Conservation (phyloP, 2,329 filamentous ascomycete genomes). For the Diaporthe citriasiana region DNA sequence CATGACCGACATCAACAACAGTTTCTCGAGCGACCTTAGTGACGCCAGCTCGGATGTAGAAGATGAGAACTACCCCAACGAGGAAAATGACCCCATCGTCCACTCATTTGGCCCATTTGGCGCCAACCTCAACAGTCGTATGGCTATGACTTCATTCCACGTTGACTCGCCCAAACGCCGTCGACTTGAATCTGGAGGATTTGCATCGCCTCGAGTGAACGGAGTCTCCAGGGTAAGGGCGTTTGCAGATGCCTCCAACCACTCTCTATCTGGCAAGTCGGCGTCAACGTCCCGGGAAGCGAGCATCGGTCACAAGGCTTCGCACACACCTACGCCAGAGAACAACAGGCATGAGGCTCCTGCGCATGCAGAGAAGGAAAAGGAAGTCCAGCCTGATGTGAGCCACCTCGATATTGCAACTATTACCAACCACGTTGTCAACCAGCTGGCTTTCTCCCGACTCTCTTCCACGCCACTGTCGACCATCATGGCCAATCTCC, state of each 20-base stretch:
- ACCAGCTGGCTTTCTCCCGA: slow-evolving; percentile 95
- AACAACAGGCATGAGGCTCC: not conserved
- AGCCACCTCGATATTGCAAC: slow-evolving; percentile 56
- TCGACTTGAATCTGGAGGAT: slow-evolving; percentile 42
- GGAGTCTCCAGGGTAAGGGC: slow-evolving; percentile 44
- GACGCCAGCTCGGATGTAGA: slow-evolving; percentile 63
- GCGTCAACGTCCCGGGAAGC: slow-evolving; percentile 43
- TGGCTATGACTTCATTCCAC: slow-evolving; percentile 78
- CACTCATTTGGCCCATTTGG: slow-evolving; percentile 94
- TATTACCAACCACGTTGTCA: slow-evolving; percentile 89
- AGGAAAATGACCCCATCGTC: slow-evolving; percentile 94
- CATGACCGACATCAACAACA: slow-evolving; percentile 64
- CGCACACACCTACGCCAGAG: slow-evolving; percentile 39
- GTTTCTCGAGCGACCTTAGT: slow-evolving; percentile 71
- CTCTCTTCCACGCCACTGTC: slow-evolving; percentile 93
- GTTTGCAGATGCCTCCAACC: slow-evolving; percentile 45
- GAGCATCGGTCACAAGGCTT: slow-evolving; percentile 21
- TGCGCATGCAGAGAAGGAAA: slow-evolving; percentile 51
- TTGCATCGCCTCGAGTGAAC: slow-evolving; percentile 23
- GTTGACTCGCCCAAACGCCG: slow-evolving; percentile 72
- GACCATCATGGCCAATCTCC: slow-evolving; percentile 89
- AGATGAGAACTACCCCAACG: slow-evolving; percentile 80
- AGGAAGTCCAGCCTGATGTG: slow-evolving; percentile 52
- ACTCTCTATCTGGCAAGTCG: slow-evolving; percentile 49
- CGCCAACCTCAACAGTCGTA: slow-evolving; percentile 84